Base-by-base conservation (phyloP, 108 stramenopile species). In the Cyclotella sp. region DNA sequence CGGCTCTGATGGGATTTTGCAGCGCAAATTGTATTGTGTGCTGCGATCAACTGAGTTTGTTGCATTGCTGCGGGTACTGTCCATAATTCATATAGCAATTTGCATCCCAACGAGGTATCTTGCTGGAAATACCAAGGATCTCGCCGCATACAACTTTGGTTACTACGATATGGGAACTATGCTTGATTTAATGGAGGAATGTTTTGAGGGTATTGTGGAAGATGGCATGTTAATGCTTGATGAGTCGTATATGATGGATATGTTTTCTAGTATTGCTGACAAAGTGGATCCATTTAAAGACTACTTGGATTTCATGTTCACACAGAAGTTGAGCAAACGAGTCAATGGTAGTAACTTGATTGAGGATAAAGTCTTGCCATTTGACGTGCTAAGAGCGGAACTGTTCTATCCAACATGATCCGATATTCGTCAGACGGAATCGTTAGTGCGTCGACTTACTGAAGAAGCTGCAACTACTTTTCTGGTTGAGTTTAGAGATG, bases 271-370 rank as follows among this genome's bases (percentile, higher is more conserved):
- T 39, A 62, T 41, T 34, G 15, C 61, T 15, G 61, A 55, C 24
- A 55, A 34, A 41, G 34, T 62, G 22, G 39, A 39, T 41, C 61
- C 61, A 30, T 62, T 60, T 41, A 26, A n/a, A 11, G 61, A 62
- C 10, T 62, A 62, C 24, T 24, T 62, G 13, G 15, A 15, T 62
- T 26, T 34, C 34, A 39, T 41, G 40, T 62, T 24, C 24, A 30
- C 28, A 30, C 34, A 62, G 16, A 62, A 62, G 61, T 15, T 41
- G 13, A 39, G 15, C 16, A 18, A 24, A 15, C 3, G 16, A 13
- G 61, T 62, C 1, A n/a, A 30, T 40, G 34, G 39, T 14, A 16
- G 4, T 0, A 62, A 34, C 34, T 34, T 34, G 34, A 34, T 34
- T 34, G 34, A 41, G 16, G 18, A 41, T 16, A n/a, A 39, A 9